phyloP scores from a whole-genome alignment of 2,329 filamentous ascomycete genomes.

The Pseudocercospora ulei region DNA sequence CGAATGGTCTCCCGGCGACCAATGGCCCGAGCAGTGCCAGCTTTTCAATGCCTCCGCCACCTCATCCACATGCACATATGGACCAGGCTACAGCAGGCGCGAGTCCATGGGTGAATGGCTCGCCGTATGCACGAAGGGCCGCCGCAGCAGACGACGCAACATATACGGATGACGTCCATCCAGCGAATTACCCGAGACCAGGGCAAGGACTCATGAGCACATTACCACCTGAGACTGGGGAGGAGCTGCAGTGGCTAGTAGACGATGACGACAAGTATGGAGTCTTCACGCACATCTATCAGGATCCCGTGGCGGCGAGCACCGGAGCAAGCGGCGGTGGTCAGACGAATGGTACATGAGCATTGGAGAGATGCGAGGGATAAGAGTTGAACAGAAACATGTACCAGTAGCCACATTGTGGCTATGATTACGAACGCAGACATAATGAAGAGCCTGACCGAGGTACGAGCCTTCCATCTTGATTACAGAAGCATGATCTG shows the following conservation, averaged over 20 bases:
- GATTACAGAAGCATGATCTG: no score
- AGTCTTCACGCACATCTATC: conserved; percentile 47
- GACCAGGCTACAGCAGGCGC: conserved; percentile 1
- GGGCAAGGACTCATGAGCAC: conserved; percentile 50
- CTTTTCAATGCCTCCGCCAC: conserved; percentile 7
- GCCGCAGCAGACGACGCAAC: conserved; percentile 42
- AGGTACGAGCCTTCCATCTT: no score
- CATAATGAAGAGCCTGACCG: no score
- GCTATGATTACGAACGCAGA: conserved; percentile 2
- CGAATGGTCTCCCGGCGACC: conserved; percentile 13
- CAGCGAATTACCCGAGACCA: conserved; percentile 52
- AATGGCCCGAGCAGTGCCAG: conserved; percentile 15
- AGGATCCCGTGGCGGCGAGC: conserved; percentile 9
- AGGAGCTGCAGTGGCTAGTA: conserved; percentile 53
- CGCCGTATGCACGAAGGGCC: conserved; percentile 1
- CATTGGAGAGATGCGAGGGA: neutral
- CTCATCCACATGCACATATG: neutral
- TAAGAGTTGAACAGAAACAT: neutral
- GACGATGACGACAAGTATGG: conserved; percentile 47
- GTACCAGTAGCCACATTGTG: conserved; percentile 1
- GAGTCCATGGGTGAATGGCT: conserved; percentile 1
- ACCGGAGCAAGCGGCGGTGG: neutral
- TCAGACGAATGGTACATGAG: conserved; percentile 1
- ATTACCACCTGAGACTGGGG: conserved; percentile 45
- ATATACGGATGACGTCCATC: conserved; percentile 45